Base-by-base conservation (phyloP, 176 grass and related monocot species). In the Eragrostis curvula region DNA sequence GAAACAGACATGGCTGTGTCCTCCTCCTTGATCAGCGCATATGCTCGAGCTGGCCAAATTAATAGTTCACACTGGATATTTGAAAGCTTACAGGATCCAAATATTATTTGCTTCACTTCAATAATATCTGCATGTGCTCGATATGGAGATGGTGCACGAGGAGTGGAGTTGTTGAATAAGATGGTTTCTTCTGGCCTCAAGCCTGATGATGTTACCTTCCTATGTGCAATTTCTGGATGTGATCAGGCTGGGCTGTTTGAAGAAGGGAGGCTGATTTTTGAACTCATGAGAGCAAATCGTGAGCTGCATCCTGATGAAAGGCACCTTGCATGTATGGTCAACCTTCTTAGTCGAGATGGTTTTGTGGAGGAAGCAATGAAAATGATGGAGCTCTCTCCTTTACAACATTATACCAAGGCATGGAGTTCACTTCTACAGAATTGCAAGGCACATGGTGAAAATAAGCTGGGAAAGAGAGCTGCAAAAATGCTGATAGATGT, bases 291-390 rank as follows among this genome's bases (percentile, higher is more conserved):
- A 76, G 50, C 78, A 46, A 76, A 40, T 29, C 50, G 2, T 30
- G 70, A 81, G 62, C 60, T 87, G 63, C 71, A 81, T 48, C 85
- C 62, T 61, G 71, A 87, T 58, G 79, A 70, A 75, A 77, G 79
- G 64, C 62, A 82, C 55, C 70, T 81, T 41, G 79, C 79, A 27
- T 87, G 79, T 51, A 82, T 87, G 71, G 85, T 77, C n/a, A 87
- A 87, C 85, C 85, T 87, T 77, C 71, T 77, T 9, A 56, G 78
- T 36, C 71, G 71, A 80, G 85, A 68, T 49, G 71, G 71, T 74
- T 87, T 76, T 9, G 50, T 87, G 43, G 52, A 70, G 78, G 85
- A 76, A 41, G 71, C 85, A 25, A 62, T 87, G 85, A 36, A 51
- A 24, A 75, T 81, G 62, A 87, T 87, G 70, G 78, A 75, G 6